Conservation (phyloP, 225 moss, liverwort and hornwort genomes). For the Anthoceros angustus region DNA sequence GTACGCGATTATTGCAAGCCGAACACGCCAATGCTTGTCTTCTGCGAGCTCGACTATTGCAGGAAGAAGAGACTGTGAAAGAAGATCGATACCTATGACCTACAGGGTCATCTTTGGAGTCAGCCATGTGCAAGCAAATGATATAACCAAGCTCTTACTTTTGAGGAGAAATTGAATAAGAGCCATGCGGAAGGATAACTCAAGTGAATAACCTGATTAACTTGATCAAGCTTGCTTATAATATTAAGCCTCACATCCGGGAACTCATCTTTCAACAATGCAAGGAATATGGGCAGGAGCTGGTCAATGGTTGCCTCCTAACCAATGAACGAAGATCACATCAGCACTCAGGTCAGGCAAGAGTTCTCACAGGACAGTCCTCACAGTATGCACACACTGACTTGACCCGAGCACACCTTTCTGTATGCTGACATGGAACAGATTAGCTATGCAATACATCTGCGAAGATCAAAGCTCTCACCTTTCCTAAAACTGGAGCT, state of each 20-base stretch:
- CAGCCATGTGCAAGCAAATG: background rate
- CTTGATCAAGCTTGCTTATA: constrained; percentile 97
- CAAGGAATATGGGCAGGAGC: constrained; percentile 83
- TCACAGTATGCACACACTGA: no score
- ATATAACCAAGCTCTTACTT: background rate
- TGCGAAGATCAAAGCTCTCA: constrained; percentile 2
- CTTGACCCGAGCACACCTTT: no score
- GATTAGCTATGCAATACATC: no score
- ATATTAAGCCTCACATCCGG: constrained; percentile 91
- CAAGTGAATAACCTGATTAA: constrained; percentile 35
- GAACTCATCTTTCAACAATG: constrained; percentile 87
- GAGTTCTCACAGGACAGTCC: background rate
- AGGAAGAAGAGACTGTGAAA: constrained; percentile 90
- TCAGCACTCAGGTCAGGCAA: background rate
- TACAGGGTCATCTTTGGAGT: constrained; percentile 13
- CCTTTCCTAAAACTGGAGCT: constrained; percentile 95
- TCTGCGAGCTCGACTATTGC: constrained; percentile 95
- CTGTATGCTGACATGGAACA: no score
- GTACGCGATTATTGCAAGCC: constrained; percentile 90
- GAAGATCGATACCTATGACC: constrained; percentile 95
- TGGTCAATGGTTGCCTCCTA: constrained; percentile 97
- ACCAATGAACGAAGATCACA: background rate
- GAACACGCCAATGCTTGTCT: constrained; percentile 94
- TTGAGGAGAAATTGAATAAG: background rate
- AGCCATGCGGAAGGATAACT: constrained; percentile 3